Base-by-base conservation (phyloP, 768 basidiomycete species). In the Boletus reticuloceps region DNA sequence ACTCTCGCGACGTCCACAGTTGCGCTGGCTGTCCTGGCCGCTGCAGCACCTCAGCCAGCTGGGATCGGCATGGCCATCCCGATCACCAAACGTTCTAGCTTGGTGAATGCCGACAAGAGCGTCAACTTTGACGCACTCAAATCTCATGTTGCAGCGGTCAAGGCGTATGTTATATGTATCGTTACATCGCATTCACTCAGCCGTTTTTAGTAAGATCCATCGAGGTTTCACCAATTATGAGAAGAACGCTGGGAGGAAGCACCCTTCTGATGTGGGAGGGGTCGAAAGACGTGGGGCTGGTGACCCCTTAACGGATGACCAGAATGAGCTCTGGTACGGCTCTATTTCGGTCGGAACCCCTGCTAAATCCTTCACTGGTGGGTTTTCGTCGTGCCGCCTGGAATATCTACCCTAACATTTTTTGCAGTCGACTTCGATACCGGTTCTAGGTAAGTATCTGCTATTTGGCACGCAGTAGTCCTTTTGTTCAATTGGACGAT, bases 371-470 rank as follows among this genome's bases (percentile, higher is more conserved):
- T 60, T 53, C 50, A 62, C 53, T 9, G 55, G 60, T 62, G 19
- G 3, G 50, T 37, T 9, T 36, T 32, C 17, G 10, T 31, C 29
- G 12, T 2, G 7, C 6, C 29, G 5, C 2, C 0, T 10, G 14
- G 6, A 11, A 17, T 10, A 1, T 17, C 7, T 29, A 11, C 2
- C 13, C 34, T n/a, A 29, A 38, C 7, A 3, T 42, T 1, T 1
- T 1, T 40, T 22, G n/a, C 25, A 64, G 61, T 68, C 29, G 60
- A 63, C 31, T 71, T 69, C 25, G 69, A 72, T 43, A 68, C 69
- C 3, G 69, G 68, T 29, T 67, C 65, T 11, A 65, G 64, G 55
- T 50, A 37, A 5, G 47, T 36, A 2, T 44, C 11, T 45, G n/a
- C 20, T 34, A 1, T 46, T 5, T 14, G 8, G 45, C 2, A 32